phyloP scores from a whole-genome alignment of 495 filamentous ascomycete genomes.

The Lineolata rhizophorae region DNA sequence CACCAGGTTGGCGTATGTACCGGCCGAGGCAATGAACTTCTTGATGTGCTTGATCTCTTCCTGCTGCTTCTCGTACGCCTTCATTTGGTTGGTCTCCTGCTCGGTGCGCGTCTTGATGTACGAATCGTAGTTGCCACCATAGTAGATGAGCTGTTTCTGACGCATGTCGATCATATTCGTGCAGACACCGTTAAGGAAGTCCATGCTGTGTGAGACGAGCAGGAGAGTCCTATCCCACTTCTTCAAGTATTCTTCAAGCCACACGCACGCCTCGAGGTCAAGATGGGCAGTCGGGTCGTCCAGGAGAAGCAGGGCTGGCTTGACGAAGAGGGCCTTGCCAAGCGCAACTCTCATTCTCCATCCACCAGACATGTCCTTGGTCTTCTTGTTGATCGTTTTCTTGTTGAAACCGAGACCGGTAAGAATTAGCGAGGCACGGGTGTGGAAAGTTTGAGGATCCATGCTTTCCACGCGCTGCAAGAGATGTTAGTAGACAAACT shows the following conservation, averaged over 20 bases:
- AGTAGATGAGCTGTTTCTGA: constrained; percentile 76
- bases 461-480: constrained; percentile 87
- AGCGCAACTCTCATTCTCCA: constrained; percentile 99
- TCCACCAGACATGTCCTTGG: constrained; percentile 99
- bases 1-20: constrained; percentile 99
- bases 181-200: constrained; percentile 99
- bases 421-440: constrained; percentile 85
- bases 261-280: constrained; percentile 98
- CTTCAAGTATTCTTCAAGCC: constrained; percentile 98
- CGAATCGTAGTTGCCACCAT: constrained; percentile 99
- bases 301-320: constrained; percentile 82
- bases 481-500: constrained; percentile 7
- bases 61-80: constrained; percentile 97
- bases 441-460: constrained; percentile 99
- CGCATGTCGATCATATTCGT: constrained; percentile 98
- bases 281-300: constrained; percentile 98
- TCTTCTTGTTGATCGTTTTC: constrained; percentile 89
- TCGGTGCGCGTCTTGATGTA: constrained; percentile 83
- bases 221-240: constrained; percentile 98
- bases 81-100: constrained; percentile 94
- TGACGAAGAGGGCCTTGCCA: constrained; percentile 94
- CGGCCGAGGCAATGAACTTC: constrained; percentile 98
- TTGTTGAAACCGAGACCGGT: constrained; percentile 99
- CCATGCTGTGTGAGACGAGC: constrained; percentile 89
- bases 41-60: constrained; percentile 99